Evolutionary conservation across 108 stramenopile species (phyloP).

Genomic region (Pseudonitzschia multiseries): DNA sequence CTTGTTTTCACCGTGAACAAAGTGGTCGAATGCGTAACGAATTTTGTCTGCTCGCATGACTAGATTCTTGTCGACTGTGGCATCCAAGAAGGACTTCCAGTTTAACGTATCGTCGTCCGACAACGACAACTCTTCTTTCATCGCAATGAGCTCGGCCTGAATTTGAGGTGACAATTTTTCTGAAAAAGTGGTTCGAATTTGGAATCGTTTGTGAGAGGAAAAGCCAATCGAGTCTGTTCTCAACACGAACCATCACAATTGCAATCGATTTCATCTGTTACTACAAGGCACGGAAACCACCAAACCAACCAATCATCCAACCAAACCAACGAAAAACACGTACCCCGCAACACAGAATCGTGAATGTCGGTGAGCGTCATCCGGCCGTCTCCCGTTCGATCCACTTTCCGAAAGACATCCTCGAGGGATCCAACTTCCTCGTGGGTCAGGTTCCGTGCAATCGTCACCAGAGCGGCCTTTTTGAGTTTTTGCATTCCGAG

Average conservation of each 20-base stretch:
- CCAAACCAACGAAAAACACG: background rate
- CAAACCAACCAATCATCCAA: background rate
- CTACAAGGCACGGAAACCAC: background rate
- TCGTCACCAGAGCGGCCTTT: conserved; percentile 80
- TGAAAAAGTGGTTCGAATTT: background rate
- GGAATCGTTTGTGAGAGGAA: background rate
- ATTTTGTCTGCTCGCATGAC: conserved; percentile 83
- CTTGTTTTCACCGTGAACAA: conserved; percentile 57
- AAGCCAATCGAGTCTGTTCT: background rate
- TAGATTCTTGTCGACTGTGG: conserved; percentile 78
- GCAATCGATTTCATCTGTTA: background rate
- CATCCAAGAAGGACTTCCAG: conserved; percentile 84
- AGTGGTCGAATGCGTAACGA: conserved; percentile 81
- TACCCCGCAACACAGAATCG: conserved; percentile 54
- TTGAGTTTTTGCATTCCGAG: conserved; percentile 84
- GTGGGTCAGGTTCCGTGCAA: conserved; percentile 77
- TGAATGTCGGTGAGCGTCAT: conserved; percentile 79
- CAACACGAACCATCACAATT: background rate
- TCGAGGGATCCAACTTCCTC: conserved; percentile 69
- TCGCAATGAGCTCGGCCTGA: conserved; percentile 37
- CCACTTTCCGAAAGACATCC: conserved; percentile 74
- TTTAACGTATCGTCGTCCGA: conserved; percentile 78
- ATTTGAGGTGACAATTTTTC: conserved; percentile 40
- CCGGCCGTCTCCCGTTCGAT: conserved; percentile 65
- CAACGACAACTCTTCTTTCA: conserved; percentile 63